These are phyloP conservation scores for Barnettozyma sp. DNA, from an alignment of 805 yeast genomes.

Conservation along the genomic window DNA sequence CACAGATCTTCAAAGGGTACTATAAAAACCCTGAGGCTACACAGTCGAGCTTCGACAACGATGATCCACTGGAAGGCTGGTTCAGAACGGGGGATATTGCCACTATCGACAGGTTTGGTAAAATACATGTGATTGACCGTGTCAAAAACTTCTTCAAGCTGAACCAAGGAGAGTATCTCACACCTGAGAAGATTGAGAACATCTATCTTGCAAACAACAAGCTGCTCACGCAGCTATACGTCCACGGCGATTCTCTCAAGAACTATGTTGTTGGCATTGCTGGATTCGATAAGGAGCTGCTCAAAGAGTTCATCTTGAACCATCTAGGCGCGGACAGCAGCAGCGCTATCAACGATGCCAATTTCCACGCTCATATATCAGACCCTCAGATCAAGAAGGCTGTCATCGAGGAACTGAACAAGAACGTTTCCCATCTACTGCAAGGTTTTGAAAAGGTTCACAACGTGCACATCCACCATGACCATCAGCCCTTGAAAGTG, in stretches of 20 bases:
- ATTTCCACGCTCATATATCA: conserved; percentile 12
- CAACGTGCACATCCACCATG: conserved; percentile 36
- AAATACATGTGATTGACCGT: conserved; percentile 45
- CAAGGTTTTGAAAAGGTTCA: conserved; percentile 61
- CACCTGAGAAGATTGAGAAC: conserved; percentile 61
- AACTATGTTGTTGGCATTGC: conserved; percentile 46
- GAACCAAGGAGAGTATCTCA: conserved; percentile 50
- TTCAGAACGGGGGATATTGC: conserved; percentile 55
- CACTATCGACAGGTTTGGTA: conserved; percentile 29
- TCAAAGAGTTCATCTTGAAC: conserved; percentile 13
- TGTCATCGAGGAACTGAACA: conserved; percentile 35
- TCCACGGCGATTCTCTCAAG: conserved; percentile 50
- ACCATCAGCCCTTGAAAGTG: conserved; percentile 50
- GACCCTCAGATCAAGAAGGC: conserved; percentile 21
- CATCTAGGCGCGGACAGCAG: conserved; percentile 7
- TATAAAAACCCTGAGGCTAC: conserved; percentile 45
- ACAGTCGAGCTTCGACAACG: conserved; percentile 31
- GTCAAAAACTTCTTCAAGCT: conserved; percentile 63
- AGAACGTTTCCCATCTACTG: conserved; percentile 30
- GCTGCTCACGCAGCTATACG: conserved; percentile 39
- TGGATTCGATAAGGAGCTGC: conserved; percentile 42
- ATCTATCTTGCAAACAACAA: conserved; percentile 40
- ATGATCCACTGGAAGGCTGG: conserved; percentile 40
- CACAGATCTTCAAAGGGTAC: conserved; percentile 46
- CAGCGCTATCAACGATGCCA: conserved; percentile 7